A percentile compares a stretch with the other conserved stretches of the same genome.
phyloP scores from a whole-genome alignment of 345 rosid genomes.

The Lepidium didymum region DNA sequence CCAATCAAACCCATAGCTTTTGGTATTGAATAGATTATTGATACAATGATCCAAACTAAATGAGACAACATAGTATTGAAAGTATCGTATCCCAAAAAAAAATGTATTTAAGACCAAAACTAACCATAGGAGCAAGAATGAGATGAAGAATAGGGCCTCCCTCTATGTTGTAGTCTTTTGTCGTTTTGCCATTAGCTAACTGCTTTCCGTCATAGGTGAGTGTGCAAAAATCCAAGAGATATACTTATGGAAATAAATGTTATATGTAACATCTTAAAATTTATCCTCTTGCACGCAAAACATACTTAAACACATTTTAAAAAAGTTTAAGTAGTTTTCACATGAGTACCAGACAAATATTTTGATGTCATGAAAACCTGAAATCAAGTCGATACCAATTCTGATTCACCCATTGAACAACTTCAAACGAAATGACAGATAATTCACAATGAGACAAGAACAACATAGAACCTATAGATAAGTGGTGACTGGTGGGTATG shows the following conservation, averaged over 20 bases:
- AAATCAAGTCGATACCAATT: not conserved
- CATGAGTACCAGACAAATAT: not conserved
- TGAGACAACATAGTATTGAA: not conserved
- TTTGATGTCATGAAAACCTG: not conserved
- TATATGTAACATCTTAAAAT: too few species aligned
- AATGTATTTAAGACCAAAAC: conserved; percentile 21
- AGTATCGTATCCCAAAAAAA: conserved; percentile 6
- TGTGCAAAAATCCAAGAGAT: conserved; percentile 27
- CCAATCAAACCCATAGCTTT: too few species aligned
- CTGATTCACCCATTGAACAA: not conserved
- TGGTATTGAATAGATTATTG: too few species aligned
- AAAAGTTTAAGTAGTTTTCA: not conserved
- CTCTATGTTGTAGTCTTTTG: conserved; percentile 75
- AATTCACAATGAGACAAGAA: not conserved
- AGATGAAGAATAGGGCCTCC: conserved; percentile 98
- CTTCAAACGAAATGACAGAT: not conserved
- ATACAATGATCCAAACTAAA: conserved; percentile 3
- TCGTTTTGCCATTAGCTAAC: conserved; percentile 88
- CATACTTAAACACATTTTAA: not conserved
- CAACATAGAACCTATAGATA: not conserved
- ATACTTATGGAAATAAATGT: too few species aligned
- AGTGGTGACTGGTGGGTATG: not conserved
- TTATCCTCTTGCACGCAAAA: too few species aligned
- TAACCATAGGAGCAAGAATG: conserved; percentile 92
- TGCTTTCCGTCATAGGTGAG: conserved; percentile 90